Evolutionary conservation across 73 alveolate species (phyloP).

Genomic region (Diophrys sp.): DNA sequence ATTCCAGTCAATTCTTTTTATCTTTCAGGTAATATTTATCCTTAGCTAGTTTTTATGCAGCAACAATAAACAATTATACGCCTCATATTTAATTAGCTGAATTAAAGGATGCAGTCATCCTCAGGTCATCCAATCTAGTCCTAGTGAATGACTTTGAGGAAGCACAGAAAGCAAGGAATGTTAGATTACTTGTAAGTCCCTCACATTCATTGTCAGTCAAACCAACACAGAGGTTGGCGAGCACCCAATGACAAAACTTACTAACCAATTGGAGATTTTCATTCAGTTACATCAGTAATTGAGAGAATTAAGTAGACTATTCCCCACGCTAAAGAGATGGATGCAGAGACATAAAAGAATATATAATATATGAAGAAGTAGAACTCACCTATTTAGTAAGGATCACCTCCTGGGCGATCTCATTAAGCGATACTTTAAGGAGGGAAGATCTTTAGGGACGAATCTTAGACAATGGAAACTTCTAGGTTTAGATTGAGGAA

Average conservation of each 20-base stretch:
- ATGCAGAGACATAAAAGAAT: constrained; percentile 32
- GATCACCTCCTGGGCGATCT: constrained; percentile 30
- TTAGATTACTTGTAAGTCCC: background rate
- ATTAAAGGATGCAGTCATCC: background rate
- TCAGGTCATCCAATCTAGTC: background rate
- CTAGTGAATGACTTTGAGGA: background rate
- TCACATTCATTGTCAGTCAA: background rate
- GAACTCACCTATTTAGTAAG: constrained; percentile 25
- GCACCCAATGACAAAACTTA: constrained; percentile 49
- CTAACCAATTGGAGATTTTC: constrained; percentile 45
- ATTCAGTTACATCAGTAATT: constrained; percentile 28
- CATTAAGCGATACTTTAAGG: background rate
- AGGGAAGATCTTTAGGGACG: background rate
- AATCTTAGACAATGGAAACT: background rate
- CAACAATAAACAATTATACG: too few relatives aligned
- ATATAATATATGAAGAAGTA: constrained; percentile 25
- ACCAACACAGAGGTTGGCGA: constrained; percentile 33
- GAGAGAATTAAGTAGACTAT: constrained; percentile 19
- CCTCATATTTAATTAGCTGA: too few relatives aligned
- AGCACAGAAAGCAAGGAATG: background rate
- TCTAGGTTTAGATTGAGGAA: background rate
- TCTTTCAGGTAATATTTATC: too few relatives aligned
- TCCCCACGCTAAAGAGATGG: constrained; percentile 28
- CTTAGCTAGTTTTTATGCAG: too few relatives aligned
- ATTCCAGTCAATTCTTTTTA: too few relatives aligned